Conservation (phyloP, 169 alveolate species). For the Cryptosporidium muris region DNA sequence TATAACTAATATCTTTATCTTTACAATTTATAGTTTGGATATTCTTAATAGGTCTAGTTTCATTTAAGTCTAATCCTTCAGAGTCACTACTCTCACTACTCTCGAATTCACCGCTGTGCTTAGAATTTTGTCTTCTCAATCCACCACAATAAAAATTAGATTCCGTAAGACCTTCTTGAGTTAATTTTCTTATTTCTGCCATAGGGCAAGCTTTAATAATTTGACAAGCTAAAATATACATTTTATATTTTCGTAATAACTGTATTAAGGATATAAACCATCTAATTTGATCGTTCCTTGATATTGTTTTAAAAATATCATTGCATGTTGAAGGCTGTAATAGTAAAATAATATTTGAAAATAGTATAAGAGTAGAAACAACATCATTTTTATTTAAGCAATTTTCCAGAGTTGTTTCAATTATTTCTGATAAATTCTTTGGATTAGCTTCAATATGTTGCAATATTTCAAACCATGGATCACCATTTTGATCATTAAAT, state of each 20-base stretch:
- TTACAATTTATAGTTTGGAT: background rate
- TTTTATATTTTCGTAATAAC: conserved; percentile 28
- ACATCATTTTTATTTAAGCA: conserved; percentile 20
- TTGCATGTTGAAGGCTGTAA: conserved; percentile 21
- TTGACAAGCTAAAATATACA: conserved; percentile 28
- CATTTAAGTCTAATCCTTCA: background rate
- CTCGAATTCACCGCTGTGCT: no score
- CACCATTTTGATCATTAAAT: background rate
- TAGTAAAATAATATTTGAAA: conserved; percentile 3
- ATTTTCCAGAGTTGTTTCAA: conserved; percentile 3
- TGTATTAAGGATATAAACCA: conserved; percentile 4
- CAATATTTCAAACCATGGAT: background rate
- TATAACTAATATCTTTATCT: no score
- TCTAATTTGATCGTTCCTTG: background rate
- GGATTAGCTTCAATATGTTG: no score
- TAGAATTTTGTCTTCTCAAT: background rate
- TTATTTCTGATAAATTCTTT: background rate
- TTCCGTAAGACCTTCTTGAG: conserved; percentile 32
- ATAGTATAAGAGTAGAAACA: conserved; percentile 19
- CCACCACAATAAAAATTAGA: conserved; percentile 60
- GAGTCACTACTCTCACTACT: conserved; percentile 5
- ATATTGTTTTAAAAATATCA: background rate
- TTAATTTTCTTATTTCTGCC: conserved; percentile 32
- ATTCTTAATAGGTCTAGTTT: background rate
- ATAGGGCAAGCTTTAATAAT: conserved; percentile 33